A percentile compares a stretch with the other conserved stretches of the same genome.
phyloP scores from a whole-genome alignment of 257 asterid species.

The Solanum sejunctum region DNA sequence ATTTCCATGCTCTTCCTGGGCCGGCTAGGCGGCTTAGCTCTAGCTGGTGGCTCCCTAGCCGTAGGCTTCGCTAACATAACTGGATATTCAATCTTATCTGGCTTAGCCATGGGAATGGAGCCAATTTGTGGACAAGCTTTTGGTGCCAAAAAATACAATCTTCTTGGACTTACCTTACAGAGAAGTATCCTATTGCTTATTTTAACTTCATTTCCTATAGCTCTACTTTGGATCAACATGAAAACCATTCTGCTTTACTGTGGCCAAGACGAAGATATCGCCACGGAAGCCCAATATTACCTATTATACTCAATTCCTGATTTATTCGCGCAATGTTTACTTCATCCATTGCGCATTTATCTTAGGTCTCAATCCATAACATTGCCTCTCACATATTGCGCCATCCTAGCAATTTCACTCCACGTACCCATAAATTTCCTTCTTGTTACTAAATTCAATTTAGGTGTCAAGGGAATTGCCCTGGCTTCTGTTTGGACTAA shows the following conservation, averaged over 20 bases:
- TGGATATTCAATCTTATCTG: constrained; percentile 15
- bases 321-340: constrained; percentile 13
- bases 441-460: constrained; percentile 12
- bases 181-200: constrained; percentile 1
- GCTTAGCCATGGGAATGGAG: constrained; percentile 27
- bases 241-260: constrained; percentile 3
- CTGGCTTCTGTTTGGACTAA: constrained; percentile 12
- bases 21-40: constrained; percentile 7
- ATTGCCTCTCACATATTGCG: constrained; percentile 17
- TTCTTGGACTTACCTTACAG: constrained; percentile 13
- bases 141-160: constrained; percentile 14
- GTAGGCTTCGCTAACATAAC: constrained; percentile 19
- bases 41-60: constrained; percentile 17
- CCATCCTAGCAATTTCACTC: constrained; percentile 3
- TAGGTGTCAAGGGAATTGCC: constrained; percentile 21
- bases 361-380: constrained; percentile 22
- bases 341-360: constrained; percentile 20
- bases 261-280: constrained; percentile 20
- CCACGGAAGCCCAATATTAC: constrained; percentile 16
- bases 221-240: constrained; percentile 14
- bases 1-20: constrained; percentile 22
- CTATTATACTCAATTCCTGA: constrained; percentile 14
- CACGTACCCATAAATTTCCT: constrained; percentile 16
- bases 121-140: constrained; percentile 25
- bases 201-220: constrained; percentile 6